Evolutionary conservation across 257 asterid genomes (phyloP), one percentile per base, ranked within the genome.

Genomic region (Salvia rosmarinus): DNA sequence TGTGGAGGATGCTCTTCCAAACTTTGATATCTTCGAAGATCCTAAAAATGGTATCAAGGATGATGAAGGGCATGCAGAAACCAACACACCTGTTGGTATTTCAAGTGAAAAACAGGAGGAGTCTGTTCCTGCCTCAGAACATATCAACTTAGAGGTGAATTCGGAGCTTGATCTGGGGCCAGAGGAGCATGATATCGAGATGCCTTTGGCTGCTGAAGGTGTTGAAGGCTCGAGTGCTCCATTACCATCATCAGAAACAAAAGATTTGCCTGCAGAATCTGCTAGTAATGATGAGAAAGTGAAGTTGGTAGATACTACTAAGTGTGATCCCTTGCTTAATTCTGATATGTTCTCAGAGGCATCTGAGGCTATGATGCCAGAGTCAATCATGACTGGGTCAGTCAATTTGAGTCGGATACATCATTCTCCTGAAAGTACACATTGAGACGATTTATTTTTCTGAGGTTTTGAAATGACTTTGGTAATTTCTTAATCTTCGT

Each of bases 401-500:
- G 88, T 88, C 81, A 86, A 86, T 85, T 82, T 89, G 79, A 89
- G 96, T 87, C 92, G 97, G 98, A 94, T 94, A 94, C 98, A 94
- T 85, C 95, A 89, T 94, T 94, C 96, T 86, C 96, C 97, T 81
- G 96, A 90, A 90, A 94, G 87, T 90, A 94, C 96, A 90, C 97
- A 86, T 91, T 94, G 90, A 94, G 87, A 94, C 97, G 71, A 82
- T 90, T 89, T 86, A 80, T 84, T 85, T 85, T 74, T 74, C 62
- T 67, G 61, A 62, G 81, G 78, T 87, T 90, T 84, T 82, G 79
- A 81, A 82, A 73, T 73, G 77, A 83, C 70, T 57, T 73, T 70
- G 37, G 75, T 84, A 69, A 75, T 59, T 50, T 79, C 52, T 68
- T 63, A 52, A 57, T 79, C 61, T 63, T 56, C 64, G 80, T 44